Evolutionary conservation across 108 stramenopile genomes (phyloP).

Genomic region (Aureococcus anophagefferens): DNA sequence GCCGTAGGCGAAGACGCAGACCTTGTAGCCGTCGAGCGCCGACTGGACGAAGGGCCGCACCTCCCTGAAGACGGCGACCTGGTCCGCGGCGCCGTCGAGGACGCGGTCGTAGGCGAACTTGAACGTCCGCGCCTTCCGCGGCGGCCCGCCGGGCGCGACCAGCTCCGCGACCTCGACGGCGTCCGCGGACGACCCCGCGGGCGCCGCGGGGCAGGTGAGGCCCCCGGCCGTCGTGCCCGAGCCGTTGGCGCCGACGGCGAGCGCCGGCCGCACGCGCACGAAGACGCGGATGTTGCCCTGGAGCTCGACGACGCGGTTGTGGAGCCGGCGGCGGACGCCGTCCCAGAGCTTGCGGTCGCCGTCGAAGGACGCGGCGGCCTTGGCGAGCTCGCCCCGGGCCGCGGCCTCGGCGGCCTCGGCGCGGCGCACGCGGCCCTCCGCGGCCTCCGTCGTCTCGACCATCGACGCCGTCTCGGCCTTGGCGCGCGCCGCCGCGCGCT

Average conservation of each 20-base stretch:
- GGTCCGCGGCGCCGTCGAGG: slow-evolving; percentile 71
- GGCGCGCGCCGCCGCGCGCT: neutral
- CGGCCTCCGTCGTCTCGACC: neutral
- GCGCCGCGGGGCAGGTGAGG: slow-evolving; percentile 34
- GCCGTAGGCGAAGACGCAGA: slow-evolving; percentile 89
- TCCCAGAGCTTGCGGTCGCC: neutral
- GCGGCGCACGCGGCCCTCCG: neutral
- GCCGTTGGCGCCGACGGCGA: slow-evolving; percentile 15
- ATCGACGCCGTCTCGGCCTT: neutral
- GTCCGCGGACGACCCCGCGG: slow-evolving; percentile 36
- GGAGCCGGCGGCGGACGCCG: slow-evolving; percentile 15
- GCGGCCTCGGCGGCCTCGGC: neutral
- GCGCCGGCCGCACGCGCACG: slow-evolving; percentile 41
- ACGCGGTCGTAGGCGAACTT: slow-evolving; percentile 84
- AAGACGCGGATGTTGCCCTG: slow-evolving; percentile 55
- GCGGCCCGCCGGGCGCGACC: neutral
- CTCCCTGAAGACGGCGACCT: slow-evolving; percentile 81
- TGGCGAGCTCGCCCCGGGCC: neutral
- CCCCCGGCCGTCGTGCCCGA: slow-evolving; percentile 33
- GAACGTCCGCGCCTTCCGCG: slow-evolving; percentile 15
- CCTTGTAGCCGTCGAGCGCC: slow-evolving; percentile 89
- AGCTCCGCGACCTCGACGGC: slow-evolving; percentile 12
- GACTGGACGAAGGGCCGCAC: slow-evolving; percentile 91
- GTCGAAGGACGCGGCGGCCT: neutral
- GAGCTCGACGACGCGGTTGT: slow-evolving; percentile 41